These are phyloP conservation scores for Annona squamosa DNA, from an alignment of 164 flowering plant genomes.

Conservation along the genomic window DNA sequence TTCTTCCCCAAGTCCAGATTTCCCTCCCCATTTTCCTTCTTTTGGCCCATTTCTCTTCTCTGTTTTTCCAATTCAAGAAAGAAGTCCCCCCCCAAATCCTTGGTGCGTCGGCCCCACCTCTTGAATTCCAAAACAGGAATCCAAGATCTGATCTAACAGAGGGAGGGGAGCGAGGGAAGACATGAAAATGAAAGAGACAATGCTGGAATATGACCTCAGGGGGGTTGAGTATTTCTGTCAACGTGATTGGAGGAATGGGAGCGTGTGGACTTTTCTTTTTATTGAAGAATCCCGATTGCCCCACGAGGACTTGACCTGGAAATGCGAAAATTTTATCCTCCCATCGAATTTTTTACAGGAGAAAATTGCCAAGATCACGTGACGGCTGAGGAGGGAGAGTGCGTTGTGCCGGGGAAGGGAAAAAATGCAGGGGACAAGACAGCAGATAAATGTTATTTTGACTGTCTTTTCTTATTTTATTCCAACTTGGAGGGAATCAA, in stretches of 20 bases:
- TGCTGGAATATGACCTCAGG: not conserved
- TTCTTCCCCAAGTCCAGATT: conserved; percentile 14
- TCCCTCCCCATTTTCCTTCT: conserved; percentile 10
- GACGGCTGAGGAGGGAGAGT: not conserved
- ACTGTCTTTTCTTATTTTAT: not conserved
- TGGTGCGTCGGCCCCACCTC: not conserved
- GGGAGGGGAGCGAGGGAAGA: not conserved
- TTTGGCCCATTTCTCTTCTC: conserved; percentile 14
- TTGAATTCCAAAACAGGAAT: not conserved
- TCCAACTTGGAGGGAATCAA: not conserved
- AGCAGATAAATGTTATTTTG: not conserved
- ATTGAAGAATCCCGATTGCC: not conserved
- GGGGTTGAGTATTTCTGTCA: not conserved
- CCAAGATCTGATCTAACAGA: not conserved
- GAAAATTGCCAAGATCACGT: not conserved
- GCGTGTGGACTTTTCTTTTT: not conserved
- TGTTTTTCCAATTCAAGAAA: not conserved
- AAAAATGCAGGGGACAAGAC: not conserved
- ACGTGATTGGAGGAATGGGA: not conserved
- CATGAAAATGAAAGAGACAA: not conserved
- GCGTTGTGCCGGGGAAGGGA: not conserved
- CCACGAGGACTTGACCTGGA: not conserved
- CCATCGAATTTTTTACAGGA: not conserved
- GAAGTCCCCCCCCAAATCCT: not conserved
- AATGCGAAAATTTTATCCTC: not conserved